These are phyloP conservation scores for Paxillus involutus DNA, from an alignment of 768 basidiomycete genomes.

Conservation along the genomic window DNA sequence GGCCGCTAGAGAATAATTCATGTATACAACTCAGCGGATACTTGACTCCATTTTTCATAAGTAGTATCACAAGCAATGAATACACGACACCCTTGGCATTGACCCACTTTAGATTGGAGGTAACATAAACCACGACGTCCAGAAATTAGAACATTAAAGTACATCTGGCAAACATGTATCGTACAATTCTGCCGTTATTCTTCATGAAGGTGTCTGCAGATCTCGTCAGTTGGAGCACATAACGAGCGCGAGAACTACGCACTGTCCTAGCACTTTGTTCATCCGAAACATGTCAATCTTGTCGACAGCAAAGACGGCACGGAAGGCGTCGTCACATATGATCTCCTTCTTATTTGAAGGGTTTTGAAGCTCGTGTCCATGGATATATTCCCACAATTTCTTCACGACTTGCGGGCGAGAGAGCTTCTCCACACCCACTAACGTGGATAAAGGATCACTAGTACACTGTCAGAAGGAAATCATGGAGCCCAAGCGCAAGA, in stretches of 20 bases:
- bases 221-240: not conserved
- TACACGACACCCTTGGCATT: no score
- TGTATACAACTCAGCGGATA: not conserved
- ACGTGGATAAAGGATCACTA: conserved; percentile 71
- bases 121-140: not conserved
- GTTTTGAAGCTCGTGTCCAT: conserved; percentile 78
- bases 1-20: conserved; percentile 11
- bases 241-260: conserved; percentile 17
- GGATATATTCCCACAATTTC: conserved; percentile 88
- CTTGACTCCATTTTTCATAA: no score
- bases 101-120: not conserved
- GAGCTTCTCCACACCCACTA: conserved; percentile 66
- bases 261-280: conserved; percentile 90
- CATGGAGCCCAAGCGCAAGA: conserved; percentile 5
- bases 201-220: conserved; percentile 32
- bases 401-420: conserved; percentile 92
- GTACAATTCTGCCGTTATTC: conserved; percentile 9
- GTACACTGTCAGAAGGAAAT: conserved; percentile 4
- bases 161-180: conserved; percentile 5
- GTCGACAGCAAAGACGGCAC: conserved; percentile 75
- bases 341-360: conserved; percentile 83
- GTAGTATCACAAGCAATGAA: no score
- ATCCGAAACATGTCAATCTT: conserved; percentile 93
- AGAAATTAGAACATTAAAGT: not conserved
- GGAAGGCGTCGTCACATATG: conserved; percentile 71